A percentile compares a stretch with the other conserved stretches of the same genome.
Conservation (phyloP, 1,284 basidiomycete genomes). For the Microbotryomycetes sp. region DNA sequence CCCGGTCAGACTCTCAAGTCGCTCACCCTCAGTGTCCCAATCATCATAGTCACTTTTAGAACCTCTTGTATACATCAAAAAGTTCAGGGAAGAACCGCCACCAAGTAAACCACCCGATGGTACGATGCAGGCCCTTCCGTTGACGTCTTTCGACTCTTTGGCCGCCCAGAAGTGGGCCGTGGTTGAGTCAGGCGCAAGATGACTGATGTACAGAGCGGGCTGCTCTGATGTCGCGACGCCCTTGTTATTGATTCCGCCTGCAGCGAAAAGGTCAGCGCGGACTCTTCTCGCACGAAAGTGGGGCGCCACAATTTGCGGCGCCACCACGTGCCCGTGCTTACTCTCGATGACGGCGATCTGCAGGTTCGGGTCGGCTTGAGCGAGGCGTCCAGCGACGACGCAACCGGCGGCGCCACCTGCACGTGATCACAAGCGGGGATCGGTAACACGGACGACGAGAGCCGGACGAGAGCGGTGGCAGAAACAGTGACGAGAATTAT, state of each 20-base stretch:
- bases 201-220: conserved; percentile 46
- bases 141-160: conserved; percentile 38
- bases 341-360: conserved; percentile 61
- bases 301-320: too few species aligned
- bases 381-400: conserved; percentile 60
- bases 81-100: conserved; percentile 1
- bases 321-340: neutral
- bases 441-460: neutral
- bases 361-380: conserved; percentile 60
- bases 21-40: conserved; percentile 6
- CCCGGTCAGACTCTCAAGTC: neutral
- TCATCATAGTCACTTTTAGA: conserved; percentile 8
- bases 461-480: neutral
- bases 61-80: conserved; percentile 12
- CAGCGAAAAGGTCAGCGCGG: neutral
- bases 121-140: conserved; percentile 55
- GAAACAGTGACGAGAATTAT: too few species aligned
- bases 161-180: conserved; percentile 36
- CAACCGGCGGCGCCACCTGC: conserved; percentile 59
- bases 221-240: conserved; percentile 50
- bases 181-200: conserved; percentile 54
- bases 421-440: neutral
- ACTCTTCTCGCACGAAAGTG: neutral
- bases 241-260: neutral
- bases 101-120: conserved; percentile 44